A percentile compares a stretch with the other conserved stretches of the same genome.
Conservation (phyloP, 441 rosid species). For the Populus hybrid region DNA sequence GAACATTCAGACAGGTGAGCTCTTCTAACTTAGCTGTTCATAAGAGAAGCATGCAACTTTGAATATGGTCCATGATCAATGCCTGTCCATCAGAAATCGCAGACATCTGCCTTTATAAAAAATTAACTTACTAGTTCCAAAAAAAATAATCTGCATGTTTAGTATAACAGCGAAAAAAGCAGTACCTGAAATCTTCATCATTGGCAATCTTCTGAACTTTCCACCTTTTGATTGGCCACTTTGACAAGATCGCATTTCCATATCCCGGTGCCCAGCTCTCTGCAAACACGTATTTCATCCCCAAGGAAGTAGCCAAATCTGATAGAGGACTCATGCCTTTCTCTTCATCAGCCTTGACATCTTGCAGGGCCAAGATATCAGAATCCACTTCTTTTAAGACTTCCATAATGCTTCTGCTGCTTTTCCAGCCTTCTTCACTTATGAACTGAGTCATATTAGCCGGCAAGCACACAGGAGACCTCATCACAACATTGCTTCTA, state of each 20-base stretch:
- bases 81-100: neutral
- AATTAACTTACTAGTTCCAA: neutral
- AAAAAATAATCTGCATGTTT: neutral
- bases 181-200: conserved; percentile 80
- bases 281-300: conserved; percentile 80
- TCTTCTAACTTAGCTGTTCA: neutral
- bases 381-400: conserved; percentile 77
- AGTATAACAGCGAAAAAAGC: neutral
- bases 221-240: conserved; percentile 84
- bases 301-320: conserved; percentile 71
- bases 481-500: conserved; percentile 54
- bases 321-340: conserved; percentile 82
- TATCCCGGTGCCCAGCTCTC: conserved; percentile 88
- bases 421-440: conserved; percentile 42
- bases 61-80: neutral
- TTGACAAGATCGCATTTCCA: conserved; percentile 73
- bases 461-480: conserved; percentile 84
- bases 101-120: neutral
- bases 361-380: conserved; percentile 79
- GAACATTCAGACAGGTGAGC: neutral
- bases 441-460: conserved; percentile 39
- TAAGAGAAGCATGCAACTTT: neutral
- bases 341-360: conserved; percentile 90
- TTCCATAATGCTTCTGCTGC: conserved; percentile 67
- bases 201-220: conserved; percentile 65